A percentile compares a stretch with the other conserved stretches of the same genome.
Conservation (phyloP, 1,284 basidiomycete species). For the Ustilago tritici region DNA sequence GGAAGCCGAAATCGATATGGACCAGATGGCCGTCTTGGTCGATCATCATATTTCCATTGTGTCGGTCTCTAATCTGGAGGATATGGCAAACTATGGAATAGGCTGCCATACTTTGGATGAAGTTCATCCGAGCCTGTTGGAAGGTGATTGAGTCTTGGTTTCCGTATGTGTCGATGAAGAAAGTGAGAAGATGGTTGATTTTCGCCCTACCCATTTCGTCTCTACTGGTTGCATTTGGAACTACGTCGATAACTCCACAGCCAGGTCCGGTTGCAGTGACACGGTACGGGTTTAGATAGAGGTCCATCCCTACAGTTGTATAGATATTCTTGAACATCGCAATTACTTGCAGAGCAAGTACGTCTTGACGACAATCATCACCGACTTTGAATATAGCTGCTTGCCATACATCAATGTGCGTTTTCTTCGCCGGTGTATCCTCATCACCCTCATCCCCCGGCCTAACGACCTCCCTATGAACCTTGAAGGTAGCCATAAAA, state of each 20-base stretch:
- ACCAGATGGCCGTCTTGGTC: slow-evolving; percentile 95
- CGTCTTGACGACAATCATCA: slow-evolving; percentile 98
- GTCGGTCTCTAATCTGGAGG: slow-evolving; percentile 94
- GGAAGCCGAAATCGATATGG: slow-evolving; percentile 97
- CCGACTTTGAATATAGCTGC: slow-evolving; percentile 99
- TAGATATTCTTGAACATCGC: slow-evolving; percentile 99
- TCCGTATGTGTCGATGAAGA: slow-evolving; percentile 96
- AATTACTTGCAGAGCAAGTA: slow-evolving; percentile 94
- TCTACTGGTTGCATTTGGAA: slow-evolving; percentile 95
- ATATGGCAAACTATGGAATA: slow-evolving; percentile 99
- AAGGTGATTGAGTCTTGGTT: slow-evolving; percentile 88
- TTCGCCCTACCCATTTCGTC: slow-evolving; percentile 99
- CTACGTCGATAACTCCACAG: slow-evolving; percentile 98
- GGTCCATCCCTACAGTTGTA: slow-evolving; percentile 82
- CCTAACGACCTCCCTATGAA: slow-evolving; percentile 73
- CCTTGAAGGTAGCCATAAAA: slow-evolving; percentile 99
- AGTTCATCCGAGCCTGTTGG: slow-evolving; percentile 92
- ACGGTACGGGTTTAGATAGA: slow-evolving; percentile 95
- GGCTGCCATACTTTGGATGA: slow-evolving; percentile 98
- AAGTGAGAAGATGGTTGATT: slow-evolving; percentile 93
- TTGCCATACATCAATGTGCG: slow-evolving; percentile 82
- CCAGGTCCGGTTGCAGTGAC: slow-evolving; percentile 97
- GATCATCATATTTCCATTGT: slow-evolving; percentile 99
- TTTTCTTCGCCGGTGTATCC: slow-evolving; percentile 39
- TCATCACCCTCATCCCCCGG: slow-evolving; percentile 59